phyloP scores from a whole-genome alignment of 495 filamentous ascomycete genomes.

The Lineolata rhizophorae region DNA sequence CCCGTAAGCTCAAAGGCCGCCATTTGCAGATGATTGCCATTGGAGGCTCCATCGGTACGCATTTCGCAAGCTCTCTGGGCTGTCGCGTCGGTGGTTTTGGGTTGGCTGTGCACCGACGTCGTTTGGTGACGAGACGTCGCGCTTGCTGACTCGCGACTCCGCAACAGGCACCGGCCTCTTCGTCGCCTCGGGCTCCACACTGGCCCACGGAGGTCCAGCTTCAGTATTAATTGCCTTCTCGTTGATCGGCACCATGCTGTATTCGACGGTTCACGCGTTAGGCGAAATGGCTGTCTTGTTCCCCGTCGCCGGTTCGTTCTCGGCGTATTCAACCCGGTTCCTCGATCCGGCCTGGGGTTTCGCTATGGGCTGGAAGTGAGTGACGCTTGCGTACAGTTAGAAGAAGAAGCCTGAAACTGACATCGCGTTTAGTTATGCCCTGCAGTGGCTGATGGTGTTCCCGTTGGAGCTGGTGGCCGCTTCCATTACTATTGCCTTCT shows the following conservation, averaged over 20 bases:
- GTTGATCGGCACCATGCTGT: conserved; percentile 76
- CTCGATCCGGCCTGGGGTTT: conserved; percentile 93
- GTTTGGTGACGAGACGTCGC: no score
- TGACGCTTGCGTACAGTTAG: conserved; percentile 7
- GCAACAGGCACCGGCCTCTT: conserved; percentile 79
- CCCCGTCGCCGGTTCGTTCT: conserved; percentile 82
- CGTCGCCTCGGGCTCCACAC: conserved; percentile 62
- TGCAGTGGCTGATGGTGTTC: conserved; percentile 81
- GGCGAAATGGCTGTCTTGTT: conserved; percentile 85
- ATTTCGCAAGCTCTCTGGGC: no score
- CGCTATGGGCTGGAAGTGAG: conserved; percentile 89
- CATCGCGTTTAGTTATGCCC: conserved; percentile 46
- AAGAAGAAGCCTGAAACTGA: conserved; percentile 5
- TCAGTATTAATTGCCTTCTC: conserved; percentile 62
- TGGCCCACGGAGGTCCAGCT: conserved; percentile 64
- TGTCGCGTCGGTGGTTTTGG: no score
- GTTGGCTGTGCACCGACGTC: conserved; percentile 1
- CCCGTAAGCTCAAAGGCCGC: conserved; percentile 54
- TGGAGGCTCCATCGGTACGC: conserved; percentile 80
- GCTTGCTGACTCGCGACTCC: background rate
- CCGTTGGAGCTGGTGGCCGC: conserved; percentile 84
- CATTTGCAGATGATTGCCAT: conserved; percentile 97
- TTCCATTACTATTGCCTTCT: conserved; percentile 72
- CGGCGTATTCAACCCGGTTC: conserved; percentile 80
- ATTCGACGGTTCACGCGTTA: conserved; percentile 75